Evolutionary conservation across 2,329 filamentous ascomycete genomes (phyloP).

Genomic region (Fusarium armeniacum): DNA sequence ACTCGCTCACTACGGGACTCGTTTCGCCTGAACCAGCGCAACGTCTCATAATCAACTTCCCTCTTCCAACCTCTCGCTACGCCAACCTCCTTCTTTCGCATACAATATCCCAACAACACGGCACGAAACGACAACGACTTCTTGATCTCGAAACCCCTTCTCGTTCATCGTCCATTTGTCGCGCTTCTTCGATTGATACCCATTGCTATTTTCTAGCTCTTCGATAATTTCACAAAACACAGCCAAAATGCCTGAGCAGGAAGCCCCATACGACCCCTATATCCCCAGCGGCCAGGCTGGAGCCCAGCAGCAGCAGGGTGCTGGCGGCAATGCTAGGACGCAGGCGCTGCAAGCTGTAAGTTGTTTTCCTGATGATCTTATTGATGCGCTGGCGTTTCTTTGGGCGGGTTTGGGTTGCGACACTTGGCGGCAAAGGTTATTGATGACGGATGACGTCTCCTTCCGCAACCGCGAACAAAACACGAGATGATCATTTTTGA

Average conservation of each 20-base stretch:
- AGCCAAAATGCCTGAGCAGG: constrained; percentile 66
- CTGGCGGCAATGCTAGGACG: constrained; percentile 65
- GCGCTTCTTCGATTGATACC: constrained; percentile 37
- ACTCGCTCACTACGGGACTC: constrained; percentile 37
- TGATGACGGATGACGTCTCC: constrained; percentile 27
- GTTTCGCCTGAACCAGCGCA: constrained; percentile 52
- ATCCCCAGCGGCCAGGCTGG: constrained; percentile 77
- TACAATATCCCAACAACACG: constrained; percentile 29
- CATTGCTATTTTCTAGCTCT: constrained; percentile 32
- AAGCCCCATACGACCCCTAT: constrained; percentile 87
- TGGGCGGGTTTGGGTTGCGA: constrained; percentile 38
- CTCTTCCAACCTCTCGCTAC: constrained; percentile 47
- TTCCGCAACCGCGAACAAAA: constrained; percentile 12
- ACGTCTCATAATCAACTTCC: constrained; percentile 49
- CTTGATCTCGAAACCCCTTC: constrained; percentile 21
- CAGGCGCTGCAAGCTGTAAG: constrained; percentile 87
- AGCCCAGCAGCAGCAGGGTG: constrained; percentile 57
- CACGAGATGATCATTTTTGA: not conserved
- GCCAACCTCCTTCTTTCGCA: constrained; percentile 47
- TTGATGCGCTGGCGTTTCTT: constrained; percentile 39
- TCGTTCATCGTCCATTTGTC: constrained; percentile 28
- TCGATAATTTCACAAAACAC: constrained; percentile 17
- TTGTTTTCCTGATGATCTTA: constrained; percentile 34
- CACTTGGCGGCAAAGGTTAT: constrained; percentile 23
- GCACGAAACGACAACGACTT: constrained; percentile 35